phyloP scores from a whole-genome alignment of 202 grass and related monocot species.

The Musa balbisiana region DNA sequence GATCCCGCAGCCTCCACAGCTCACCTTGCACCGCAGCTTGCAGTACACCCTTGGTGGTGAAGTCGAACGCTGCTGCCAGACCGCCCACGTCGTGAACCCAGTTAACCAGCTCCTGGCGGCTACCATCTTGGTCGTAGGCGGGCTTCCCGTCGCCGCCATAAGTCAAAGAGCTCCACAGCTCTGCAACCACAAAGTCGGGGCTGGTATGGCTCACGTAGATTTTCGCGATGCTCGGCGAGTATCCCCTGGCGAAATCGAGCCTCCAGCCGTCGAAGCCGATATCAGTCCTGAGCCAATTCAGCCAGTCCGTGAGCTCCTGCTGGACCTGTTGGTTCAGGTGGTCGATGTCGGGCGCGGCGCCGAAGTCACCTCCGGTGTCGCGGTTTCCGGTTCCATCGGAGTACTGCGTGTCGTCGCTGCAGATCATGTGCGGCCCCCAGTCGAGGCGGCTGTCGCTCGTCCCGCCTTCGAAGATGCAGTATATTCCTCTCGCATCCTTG shows the following conservation, averaged over 20 bases:
- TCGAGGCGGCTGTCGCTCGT: slow-evolving; percentile 51
- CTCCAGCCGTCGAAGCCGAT: slow-evolving; percentile 80
- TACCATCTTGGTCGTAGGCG: slow-evolving; percentile 43
- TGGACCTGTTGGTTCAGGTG: slow-evolving; percentile 75
- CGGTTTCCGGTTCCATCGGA: slow-evolving; percentile 64
- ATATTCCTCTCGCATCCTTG: slow-evolving; percentile 65
- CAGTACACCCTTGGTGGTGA: slow-evolving; percentile 78
- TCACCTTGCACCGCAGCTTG: slow-evolving; percentile 59
- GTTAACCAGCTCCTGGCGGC: slow-evolving; percentile 57
- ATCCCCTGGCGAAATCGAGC: slow-evolving; percentile 76
- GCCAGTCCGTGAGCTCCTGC: slow-evolving; percentile 76
- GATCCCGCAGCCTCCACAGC: slow-evolving; percentile 61
- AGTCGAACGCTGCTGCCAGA: slow-evolving; percentile 62
- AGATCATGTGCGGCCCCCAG: slow-evolving; percentile 82
- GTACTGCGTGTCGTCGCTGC: slow-evolving; percentile 62
- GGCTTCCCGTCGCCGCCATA: slow-evolving; percentile 62
- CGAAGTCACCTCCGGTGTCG: slow-evolving; percentile 60
- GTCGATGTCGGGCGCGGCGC: slow-evolving; percentile 65
- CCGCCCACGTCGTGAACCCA: slow-evolving; percentile 53
- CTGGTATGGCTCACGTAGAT: slow-evolving; percentile 45
- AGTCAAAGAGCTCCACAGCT: slow-evolving; percentile 63
- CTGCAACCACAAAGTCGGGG: slow-evolving; percentile 53
- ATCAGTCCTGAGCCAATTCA: slow-evolving; percentile 72
- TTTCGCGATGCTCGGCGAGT: slow-evolving; percentile 52
- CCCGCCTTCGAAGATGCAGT: slow-evolving; percentile 84